Percentiles rank a stretch among this genome's conserved stretches.
Evolutionary conservation across 2,329 filamentous ascomycete species (phyloP).

Genomic region (Fusarium succisae): DNA sequence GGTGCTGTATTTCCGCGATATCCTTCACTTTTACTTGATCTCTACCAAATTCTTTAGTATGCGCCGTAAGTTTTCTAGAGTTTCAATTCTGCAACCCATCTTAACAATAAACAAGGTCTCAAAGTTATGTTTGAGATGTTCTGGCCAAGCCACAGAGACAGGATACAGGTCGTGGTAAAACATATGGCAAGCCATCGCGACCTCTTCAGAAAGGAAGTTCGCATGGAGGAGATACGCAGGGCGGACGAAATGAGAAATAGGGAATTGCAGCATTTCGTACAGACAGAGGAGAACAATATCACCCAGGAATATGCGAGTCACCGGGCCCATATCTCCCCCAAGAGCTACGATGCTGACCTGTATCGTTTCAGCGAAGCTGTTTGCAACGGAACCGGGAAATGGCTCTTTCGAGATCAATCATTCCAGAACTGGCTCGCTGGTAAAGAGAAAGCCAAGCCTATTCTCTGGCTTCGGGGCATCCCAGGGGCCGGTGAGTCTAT

Average conservation of each 20-base stretch:
- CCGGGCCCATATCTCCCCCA: background rate
- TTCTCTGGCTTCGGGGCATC: background rate
- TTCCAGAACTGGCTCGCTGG: background rate
- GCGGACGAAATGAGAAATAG: background rate
- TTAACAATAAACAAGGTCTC: background rate
- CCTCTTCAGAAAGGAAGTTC: background rate
- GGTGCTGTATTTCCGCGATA: slow-evolving; percentile 11
- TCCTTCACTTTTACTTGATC: slow-evolving; percentile 13
- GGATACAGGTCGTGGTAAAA: background rate
- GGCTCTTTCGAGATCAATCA: background rate
- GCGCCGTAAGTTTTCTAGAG: background rate
- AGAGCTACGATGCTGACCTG: background rate
- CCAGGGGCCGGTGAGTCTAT: background rate
- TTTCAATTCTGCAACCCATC: accelerated
- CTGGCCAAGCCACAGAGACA: background rate
- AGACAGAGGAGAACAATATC: background rate
- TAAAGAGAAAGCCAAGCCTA: background rate
- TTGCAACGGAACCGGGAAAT: background rate
- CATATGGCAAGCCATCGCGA: background rate
- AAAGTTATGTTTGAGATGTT: background rate
- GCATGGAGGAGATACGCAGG: background rate
- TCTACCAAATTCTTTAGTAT: background rate
- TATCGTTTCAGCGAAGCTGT: background rate
- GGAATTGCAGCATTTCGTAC: background rate
- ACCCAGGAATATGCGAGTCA: background rate